phyloP scores from a whole-genome alignment of 352 stramenopile species.

The Pythium coloratum region DNA sequence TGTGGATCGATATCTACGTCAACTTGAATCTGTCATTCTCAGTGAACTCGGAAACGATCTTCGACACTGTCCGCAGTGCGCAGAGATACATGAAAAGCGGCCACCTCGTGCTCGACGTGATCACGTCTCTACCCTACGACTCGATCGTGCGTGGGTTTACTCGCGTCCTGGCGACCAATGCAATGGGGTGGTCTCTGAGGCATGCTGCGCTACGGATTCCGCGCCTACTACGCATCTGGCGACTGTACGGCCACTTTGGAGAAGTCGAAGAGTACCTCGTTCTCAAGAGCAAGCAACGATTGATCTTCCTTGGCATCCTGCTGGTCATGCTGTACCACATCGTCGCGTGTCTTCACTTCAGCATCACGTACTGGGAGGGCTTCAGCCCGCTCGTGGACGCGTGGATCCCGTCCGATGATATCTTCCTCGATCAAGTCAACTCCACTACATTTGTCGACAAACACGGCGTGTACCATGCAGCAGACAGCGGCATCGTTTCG shows the following conservation, averaged over 20 bases:
- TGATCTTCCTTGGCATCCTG: constrained; percentile 43
- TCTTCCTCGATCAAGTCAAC: constrained; percentile 1
- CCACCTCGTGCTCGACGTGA: constrained; percentile 45
- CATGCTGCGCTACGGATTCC: constrained; percentile 30
- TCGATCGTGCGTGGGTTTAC: constrained; percentile 29
- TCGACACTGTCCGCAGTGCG: constrained; percentile 38
- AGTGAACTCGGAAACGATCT: constrained; percentile 54
- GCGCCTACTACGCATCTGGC: constrained; percentile 37
- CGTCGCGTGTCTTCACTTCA: constrained; percentile 44
- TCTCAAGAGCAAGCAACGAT: constrained; percentile 17
- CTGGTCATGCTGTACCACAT: constrained; percentile 58
- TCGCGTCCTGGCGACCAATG: constrained; percentile 37
- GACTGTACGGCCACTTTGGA: constrained; percentile 33
- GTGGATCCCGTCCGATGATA: constrained; percentile 24
- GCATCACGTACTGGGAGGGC: constrained; percentile 38
- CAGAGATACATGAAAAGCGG: constrained; percentile 35
- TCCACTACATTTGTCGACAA: constrained; percentile 33
- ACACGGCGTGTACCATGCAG: constrained; percentile 24
- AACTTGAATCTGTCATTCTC: constrained; percentile 53
- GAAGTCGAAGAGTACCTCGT: constrained; percentile 1
- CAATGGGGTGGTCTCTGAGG: constrained; percentile 32
- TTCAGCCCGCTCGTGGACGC: constrained; percentile 32
- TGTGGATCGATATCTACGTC: constrained; percentile 51
- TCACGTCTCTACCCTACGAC: constrained; percentile 46
- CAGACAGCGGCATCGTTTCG: constrained; percentile 25